Evolutionary conservation across 2,329 filamentous ascomycete species (phyloP).

Genomic region (Colletotrichum lini): DNA sequence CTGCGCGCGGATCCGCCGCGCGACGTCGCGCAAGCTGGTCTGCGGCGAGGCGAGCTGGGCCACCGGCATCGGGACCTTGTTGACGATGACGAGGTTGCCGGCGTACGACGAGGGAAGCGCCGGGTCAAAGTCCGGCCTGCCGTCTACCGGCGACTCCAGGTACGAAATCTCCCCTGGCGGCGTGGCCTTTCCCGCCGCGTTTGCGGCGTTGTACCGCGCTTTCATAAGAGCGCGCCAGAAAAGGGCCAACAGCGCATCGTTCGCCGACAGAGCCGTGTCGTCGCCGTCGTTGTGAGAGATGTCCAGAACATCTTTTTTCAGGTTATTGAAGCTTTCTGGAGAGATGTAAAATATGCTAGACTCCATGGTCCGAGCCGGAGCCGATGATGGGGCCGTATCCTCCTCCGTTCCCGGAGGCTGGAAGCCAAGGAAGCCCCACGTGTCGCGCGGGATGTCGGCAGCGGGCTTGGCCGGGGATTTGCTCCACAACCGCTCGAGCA

Average conservation of each 20-base stretch:
- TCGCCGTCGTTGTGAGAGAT: constrained; percentile 42
- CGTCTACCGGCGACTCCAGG: constrained; percentile 53
- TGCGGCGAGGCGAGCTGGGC: constrained; percentile 47
- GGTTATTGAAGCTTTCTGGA: constrained; percentile 43
- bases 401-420: constrained; percentile 33
- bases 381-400: neutral
- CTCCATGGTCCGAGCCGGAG: constrained; percentile 10
- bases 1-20: constrained; percentile 46
- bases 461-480: constrained; percentile 45
- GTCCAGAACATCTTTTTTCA: constrained; percentile 50
- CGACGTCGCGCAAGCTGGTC: constrained; percentile 47
- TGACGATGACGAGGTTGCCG: constrained; percentile 49
- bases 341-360: constrained; percentile 28
- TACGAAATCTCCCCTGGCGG: constrained; percentile 49
- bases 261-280: constrained; percentile 50
- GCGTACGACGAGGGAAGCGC: constrained; percentile 49
- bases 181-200: constrained; percentile 42
- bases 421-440: constrained; percentile 48
- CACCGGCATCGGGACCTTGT: constrained; percentile 46
- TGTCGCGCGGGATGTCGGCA: constrained; percentile 43
- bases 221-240: constrained; percentile 55
- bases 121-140: constrained; percentile 49
- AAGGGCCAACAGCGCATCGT: constrained; percentile 57
- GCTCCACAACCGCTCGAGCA: constrained; percentile 49
- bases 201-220: constrained; percentile 52